phyloP scores from a whole-genome alignment of 2,329 filamentous ascomycete species.

The Fusarium marasasianum region DNA sequence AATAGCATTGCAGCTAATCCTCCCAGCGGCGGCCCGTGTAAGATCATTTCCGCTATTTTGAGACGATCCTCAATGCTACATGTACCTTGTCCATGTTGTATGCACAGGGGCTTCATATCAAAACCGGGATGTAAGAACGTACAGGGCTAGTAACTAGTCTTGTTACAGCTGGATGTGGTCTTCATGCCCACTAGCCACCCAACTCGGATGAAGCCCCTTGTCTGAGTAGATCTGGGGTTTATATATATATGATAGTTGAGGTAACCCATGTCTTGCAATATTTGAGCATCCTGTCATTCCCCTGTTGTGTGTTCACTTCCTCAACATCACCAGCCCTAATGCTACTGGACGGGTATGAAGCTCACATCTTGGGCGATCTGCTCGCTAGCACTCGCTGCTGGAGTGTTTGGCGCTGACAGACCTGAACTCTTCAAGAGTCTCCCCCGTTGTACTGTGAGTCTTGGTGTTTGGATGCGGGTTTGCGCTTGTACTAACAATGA shows the following conservation, averaged over 20 bases:
- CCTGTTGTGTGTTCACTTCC: not conserved
- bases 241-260: slow-evolving; percentile 11
- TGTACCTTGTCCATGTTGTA: slow-evolving; percentile 3
- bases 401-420: slow-evolving; percentile 16
- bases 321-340: slow-evolving; percentile 14
- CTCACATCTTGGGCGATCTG: slow-evolving; percentile 30
- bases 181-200: slow-evolving; percentile 11
- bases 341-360: slow-evolving; percentile 33
- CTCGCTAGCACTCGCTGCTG: slow-evolving; percentile 22
- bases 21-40: slow-evolving; percentile 10
- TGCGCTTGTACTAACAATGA: not conserved
- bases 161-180: slow-evolving; percentile 19
- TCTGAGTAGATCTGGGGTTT: slow-evolving; percentile 7
- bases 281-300: not conserved
- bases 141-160: slow-evolving; percentile 12
- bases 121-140: slow-evolving; percentile 16
- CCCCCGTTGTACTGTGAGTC: slow-evolving; percentile 23
- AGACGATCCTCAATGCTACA: slow-evolving; percentile 26
- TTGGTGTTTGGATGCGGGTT: not conserved
- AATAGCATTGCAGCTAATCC: slow-evolving; percentile 2
- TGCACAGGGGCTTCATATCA: slow-evolving; percentile 2
- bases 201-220: slow-evolving; percentile 17
- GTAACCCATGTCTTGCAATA: not conserved
- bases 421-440: slow-evolving; percentile 18
- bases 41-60: slow-evolving; percentile 14